A percentile compares a stretch with the other conserved stretches of the same genome.
These are phyloP conservation scores for Sistotremastrum suecicum DNA, from an alignment of 768 basidiomycete species.

Conservation along the genomic window DNA sequence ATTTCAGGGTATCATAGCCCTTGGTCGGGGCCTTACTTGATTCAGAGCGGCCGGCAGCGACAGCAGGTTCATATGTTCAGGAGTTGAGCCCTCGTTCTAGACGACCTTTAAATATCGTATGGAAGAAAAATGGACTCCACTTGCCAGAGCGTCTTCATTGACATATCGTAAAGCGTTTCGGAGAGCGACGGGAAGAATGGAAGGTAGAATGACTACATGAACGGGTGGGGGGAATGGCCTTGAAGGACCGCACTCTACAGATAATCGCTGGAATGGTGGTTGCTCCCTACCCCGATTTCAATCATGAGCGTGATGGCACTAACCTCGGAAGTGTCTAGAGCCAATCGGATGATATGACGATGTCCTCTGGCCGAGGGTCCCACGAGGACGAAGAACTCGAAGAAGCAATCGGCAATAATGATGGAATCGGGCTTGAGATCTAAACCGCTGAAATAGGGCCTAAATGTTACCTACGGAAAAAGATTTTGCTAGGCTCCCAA, in stretches of 20 bases:
- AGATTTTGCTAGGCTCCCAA: slow-evolving; percentile 2
- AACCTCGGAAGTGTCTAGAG: slow-evolving; percentile 44
- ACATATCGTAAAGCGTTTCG: slow-evolving; percentile 52
- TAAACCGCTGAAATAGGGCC: slow-evolving; percentile 31
- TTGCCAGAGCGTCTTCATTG: slow-evolving; percentile 46
- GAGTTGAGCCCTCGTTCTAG: slow-evolving; percentile 32
- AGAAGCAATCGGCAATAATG: slow-evolving; percentile 59
- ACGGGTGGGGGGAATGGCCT: slow-evolving; percentile 62
- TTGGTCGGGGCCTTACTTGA: slow-evolving; percentile 33
- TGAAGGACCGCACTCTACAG: slow-evolving; percentile 30
- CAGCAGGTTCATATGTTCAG: slow-evolving; percentile 70
- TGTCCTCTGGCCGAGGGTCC: slow-evolving; percentile 49
- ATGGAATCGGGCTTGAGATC: slow-evolving; percentile 26
- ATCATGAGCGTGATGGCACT: slow-evolving; percentile 5
- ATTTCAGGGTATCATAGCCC: not conserved
- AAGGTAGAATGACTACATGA: slow-evolving; percentile 62
- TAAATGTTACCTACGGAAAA: slow-evolving; percentile 27
- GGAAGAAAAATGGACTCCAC: slow-evolving; percentile 12
- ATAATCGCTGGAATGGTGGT: slow-evolving; percentile 35
- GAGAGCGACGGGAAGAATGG: slow-evolving; percentile 60
- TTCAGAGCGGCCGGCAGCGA: slow-evolving; percentile 37
- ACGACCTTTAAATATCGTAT: slow-evolving; percentile 23
- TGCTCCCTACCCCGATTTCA: not conserved
- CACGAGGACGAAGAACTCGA: slow-evolving; percentile 70
- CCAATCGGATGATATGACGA: slow-evolving; percentile 46